Evolutionary conservation across 2,329 filamentous ascomycete genomes (phyloP).

Genomic region (Sodiomyces alkalinus): DNA sequence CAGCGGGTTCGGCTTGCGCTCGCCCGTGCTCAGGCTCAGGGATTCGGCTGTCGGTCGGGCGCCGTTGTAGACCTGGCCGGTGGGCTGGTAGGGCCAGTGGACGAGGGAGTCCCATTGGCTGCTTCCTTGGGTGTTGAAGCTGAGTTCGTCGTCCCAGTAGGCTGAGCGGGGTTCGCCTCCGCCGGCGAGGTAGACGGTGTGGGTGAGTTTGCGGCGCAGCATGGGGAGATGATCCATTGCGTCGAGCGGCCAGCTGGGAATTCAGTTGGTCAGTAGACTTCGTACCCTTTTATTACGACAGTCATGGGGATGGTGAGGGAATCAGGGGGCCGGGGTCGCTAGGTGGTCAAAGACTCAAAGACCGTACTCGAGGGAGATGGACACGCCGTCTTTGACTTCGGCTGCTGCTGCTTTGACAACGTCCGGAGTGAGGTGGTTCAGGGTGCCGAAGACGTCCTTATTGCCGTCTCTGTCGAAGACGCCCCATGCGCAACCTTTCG

Average conservation of each 20-base stretch:
- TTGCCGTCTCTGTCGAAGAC: constrained; percentile 32
- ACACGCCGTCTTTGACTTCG: constrained; percentile 30
- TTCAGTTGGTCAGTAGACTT: too few species aligned
- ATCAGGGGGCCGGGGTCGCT: too few species aligned
- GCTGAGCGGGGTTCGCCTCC: too few species aligned
- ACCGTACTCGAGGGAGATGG: constrained; percentile 41
- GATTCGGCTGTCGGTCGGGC: constrained; percentile 19
- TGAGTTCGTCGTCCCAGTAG: constrained; percentile 32
- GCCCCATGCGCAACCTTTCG: constrained; percentile 35
- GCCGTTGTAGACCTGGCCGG: constrained; percentile 34
- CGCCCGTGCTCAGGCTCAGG: constrained; percentile 13
- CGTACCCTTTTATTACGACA: too few species aligned
- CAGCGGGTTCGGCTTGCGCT: constrained; percentile 8
- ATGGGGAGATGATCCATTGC: constrained; percentile 19
- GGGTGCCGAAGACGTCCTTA: constrained; percentile 33
- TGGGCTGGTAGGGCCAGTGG: constrained; percentile 28
- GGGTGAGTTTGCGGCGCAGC: constrained; percentile 18
- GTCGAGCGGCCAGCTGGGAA: constrained; percentile 25
- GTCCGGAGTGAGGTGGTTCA: constrained; percentile 35
- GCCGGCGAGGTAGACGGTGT: constrained; percentile 17
- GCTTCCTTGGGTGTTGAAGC: constrained; percentile 39
- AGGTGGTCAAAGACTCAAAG: too few species aligned
- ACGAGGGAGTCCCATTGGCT: constrained; percentile 41
- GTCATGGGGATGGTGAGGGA: background rate
- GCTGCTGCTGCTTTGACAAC: constrained; percentile 23